Percentiles rank a stretch among this genome's conserved stretches.
These are phyloP conservation scores for Colletotrichum gloeosporioides DNA, from an alignment of 2,329 filamentous ascomycete genomes.

Conservation along the genomic window DNA sequence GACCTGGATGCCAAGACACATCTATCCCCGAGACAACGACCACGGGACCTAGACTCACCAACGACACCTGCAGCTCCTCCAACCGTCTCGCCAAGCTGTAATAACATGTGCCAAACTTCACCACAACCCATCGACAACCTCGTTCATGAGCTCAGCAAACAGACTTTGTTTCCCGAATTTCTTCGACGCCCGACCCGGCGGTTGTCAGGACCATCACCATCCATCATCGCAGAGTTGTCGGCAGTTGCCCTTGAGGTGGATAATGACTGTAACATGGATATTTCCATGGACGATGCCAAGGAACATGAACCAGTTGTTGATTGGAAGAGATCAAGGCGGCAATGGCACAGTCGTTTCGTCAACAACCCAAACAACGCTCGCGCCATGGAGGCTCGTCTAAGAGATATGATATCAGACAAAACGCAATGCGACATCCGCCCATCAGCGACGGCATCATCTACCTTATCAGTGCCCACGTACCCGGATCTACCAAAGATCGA, in stretches of 20 bases:
- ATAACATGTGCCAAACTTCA: background rate
- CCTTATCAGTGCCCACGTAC: background rate
- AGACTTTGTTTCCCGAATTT: conserved; percentile 1
- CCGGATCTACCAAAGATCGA: background rate
- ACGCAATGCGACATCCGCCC: background rate
- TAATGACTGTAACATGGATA: conserved; percentile 10
- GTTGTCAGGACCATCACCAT: background rate
- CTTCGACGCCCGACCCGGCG: background rate
- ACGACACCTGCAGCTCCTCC: background rate
- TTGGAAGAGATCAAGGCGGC: conserved; percentile 14
- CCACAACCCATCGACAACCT: conserved; percentile 15
- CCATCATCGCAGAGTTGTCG: background rate
- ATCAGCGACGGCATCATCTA: background rate
- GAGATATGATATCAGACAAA: conserved; percentile 3
- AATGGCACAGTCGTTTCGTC: conserved; percentile 8
- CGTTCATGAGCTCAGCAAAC: conserved; percentile 9
- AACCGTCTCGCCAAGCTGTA: background rate
- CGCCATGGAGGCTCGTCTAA: conserved; percentile 5
- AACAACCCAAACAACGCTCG: conserved; percentile 13
- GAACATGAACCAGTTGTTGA: conserved; percentile 9
- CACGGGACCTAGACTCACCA: background rate
- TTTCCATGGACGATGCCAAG: background rate
- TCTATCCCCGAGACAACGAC: conserved; percentile 9
- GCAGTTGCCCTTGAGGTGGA: conserved; percentile 9
- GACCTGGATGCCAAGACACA: background rate